phyloP scores from a whole-genome alignment of 345 rosid species.

The Melaleuca quinquenervia region DNA sequence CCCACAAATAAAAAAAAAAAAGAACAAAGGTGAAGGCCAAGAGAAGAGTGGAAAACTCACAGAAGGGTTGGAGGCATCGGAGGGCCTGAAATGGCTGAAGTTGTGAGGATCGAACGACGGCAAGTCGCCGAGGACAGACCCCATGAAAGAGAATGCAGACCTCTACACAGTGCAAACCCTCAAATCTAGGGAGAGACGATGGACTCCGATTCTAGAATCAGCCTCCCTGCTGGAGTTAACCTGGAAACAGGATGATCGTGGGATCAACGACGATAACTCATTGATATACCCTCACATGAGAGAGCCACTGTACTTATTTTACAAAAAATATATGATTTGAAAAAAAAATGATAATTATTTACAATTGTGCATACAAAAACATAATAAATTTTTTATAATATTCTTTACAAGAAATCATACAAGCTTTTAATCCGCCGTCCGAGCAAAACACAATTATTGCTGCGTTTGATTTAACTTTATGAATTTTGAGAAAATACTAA shows the following conservation, averaged over 20 bases:
- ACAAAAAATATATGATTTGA: too few relatives aligned
- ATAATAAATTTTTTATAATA: too few relatives aligned
- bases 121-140: slow-evolving; percentile 60
- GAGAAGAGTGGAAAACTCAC: slow-evolving; percentile 20
- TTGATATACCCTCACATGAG: neutral
- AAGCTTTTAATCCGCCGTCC: too few relatives aligned
- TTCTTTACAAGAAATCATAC: too few relatives aligned
- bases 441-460: too few relatives aligned
- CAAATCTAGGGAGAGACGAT: slow-evolving; percentile 1
- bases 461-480: too few relatives aligned
- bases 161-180: neutral
- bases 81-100: slow-evolving; percentile 79
- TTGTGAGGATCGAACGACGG: slow-evolving; percentile 86
- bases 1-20: neutral
- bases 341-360: too few relatives aligned
- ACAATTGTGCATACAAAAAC: too few relatives aligned
- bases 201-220: neutral
- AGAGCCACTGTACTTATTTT: too few relatives aligned
- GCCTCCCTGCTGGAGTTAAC: neutral
- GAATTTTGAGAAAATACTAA: too few relatives aligned
- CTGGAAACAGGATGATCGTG: neutral
- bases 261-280: neutral
- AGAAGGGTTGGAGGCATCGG: slow-evolving; percentile 75
- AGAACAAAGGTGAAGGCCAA: neutral
- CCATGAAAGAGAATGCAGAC: slow-evolving; percentile 22